Evolutionary conservation across 441 rosid species (phyloP), one percentile per base, ranked within the genome.

Genomic region (Erodium texanum): DNA sequence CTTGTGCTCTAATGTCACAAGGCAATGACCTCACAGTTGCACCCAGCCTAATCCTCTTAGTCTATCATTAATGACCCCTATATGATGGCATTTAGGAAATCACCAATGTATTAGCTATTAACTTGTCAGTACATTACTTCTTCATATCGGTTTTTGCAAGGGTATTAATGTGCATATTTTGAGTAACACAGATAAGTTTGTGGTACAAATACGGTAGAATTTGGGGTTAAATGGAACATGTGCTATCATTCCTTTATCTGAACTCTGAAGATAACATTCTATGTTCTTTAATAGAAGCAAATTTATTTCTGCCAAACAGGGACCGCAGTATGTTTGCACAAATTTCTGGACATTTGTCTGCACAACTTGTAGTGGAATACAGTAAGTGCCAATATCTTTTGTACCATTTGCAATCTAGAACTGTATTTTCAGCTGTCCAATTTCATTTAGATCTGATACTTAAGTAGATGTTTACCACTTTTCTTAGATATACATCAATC

Each of bases 261-360:
- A n/a, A n/a, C n/a, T n/a, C n/a, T 32, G 32, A 19, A 62, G 56
- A 58, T 59, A 73, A 34, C 27, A 9, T 52, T 69, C 5, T 24
- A 24, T 64, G 68, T 36, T 3, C 32, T 68, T 45, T 70, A 20
- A 32, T 11, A 58, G 27, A 20, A 76, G 58, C 70, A 71, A 69
- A 62, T 69, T 68, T 75, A 56, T 68, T 73, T 70, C 48, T 32
- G 29, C 34, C 72, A 64, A 75, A 67, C 92, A 94, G 99, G 99
- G 99, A n/a, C n/a, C n/a, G n/a, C n/a, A n/a, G n/a, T n/a, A n/a
- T n/a, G 99, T 92, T 70, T 94, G 98, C 86, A 87, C 84, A 74
- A 88, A 85, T 81, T 92, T 92, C 94, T 91, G 91, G 92, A 92
- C 96, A 58, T 92, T 94, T 68, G 85, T 94, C 71, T 94, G 99